Evolutionary conservation across 345 rosid genomes (phyloP).

Genomic region (Cardiospermum halicacabum): DNA sequence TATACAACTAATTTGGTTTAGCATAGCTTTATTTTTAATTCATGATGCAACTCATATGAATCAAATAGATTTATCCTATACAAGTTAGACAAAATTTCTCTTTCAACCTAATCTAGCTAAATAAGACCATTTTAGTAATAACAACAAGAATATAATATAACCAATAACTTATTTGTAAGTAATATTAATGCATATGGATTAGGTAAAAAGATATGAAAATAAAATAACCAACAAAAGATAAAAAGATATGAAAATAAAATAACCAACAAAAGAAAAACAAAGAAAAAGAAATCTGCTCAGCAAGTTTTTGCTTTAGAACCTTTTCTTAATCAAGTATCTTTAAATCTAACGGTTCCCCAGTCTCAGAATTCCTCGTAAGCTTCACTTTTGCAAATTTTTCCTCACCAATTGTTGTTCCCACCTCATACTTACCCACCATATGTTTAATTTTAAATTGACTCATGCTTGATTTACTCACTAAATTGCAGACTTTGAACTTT

Average conservation of each 20-base stretch:
- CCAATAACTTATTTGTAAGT: neutral
- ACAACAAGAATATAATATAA: neutral
- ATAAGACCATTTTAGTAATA: neutral
- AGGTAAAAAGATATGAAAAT: neutral
- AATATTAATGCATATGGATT: neutral
- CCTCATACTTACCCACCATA: constrained; percentile 81
- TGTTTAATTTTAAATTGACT: constrained; percentile 72
- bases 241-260: neutral
- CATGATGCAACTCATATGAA: neutral
- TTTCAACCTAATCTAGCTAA: neutral
- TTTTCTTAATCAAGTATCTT: constrained; percentile 96
- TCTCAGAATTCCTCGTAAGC: constrained; percentile 86
- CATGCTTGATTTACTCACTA: constrained; percentile 27
- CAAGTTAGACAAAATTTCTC: neutral
- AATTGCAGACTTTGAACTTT: constrained; percentile 10
- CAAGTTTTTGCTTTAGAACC: constrained; percentile 93
- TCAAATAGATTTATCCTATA: neutral
- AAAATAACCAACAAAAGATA: neutral
- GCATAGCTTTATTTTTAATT: neutral
- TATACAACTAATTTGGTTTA: neutral
- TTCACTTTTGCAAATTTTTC: constrained; percentile 97
- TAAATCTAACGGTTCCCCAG: constrained; percentile 77
- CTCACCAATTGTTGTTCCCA: constrained; percentile 96
- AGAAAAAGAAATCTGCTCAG: constrained; percentile 72
- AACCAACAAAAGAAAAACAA: constrained; percentile 3